Evolutionary conservation across 164 flowering plant genomes (phyloP).

Genomic region (Chimonanthus praecox): DNA sequence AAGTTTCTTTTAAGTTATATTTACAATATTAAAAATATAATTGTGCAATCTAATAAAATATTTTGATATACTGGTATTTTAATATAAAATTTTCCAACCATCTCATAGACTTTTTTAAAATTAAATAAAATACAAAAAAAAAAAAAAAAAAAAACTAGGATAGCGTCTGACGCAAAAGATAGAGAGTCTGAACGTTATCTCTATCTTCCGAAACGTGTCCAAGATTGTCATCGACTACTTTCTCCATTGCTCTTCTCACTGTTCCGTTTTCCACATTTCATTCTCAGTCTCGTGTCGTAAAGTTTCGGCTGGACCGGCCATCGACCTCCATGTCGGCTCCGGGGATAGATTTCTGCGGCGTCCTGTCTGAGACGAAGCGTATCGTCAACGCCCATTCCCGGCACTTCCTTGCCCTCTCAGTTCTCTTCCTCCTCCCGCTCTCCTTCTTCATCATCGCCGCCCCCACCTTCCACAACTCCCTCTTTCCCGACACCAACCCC

Average conservation of each 20-base stretch:
- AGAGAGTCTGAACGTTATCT: too few relatives aligned
- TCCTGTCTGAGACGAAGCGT: constrained; percentile 44
- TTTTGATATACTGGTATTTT: too few relatives aligned
- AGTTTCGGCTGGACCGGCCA: not conserved
- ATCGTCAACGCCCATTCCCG: constrained; percentile 65
- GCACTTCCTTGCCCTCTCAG: constrained; percentile 69
- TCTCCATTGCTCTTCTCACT: not conserved
- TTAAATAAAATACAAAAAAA: too few relatives aligned
- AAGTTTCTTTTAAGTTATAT: too few relatives aligned
- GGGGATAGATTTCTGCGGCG: constrained; percentile 19
- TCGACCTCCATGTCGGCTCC: constrained; percentile 7
- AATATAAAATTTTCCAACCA: too few relatives aligned
- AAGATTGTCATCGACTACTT: too few relatives aligned
- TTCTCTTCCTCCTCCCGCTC: constrained; percentile 64
- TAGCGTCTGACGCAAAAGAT: too few relatives aligned
- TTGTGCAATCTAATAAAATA: too few relatives aligned
- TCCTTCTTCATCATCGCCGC: constrained; percentile 36
- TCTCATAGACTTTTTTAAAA: too few relatives aligned
- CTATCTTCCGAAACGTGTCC: too few relatives aligned
- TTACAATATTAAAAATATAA: too few relatives aligned
- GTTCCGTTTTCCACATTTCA: not conserved
- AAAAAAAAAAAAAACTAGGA: too few relatives aligned
- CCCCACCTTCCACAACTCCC: constrained; percentile 22
- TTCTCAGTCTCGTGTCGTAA: not conserved
- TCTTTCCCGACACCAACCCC: not conserved